Percentiles rank a stretch among this genome's conserved stretches.
These are phyloP conservation scores for Fusarium sp. DNA, from an alignment of 2,329 filamentous ascomycete species.

Conservation along the genomic window DNA sequence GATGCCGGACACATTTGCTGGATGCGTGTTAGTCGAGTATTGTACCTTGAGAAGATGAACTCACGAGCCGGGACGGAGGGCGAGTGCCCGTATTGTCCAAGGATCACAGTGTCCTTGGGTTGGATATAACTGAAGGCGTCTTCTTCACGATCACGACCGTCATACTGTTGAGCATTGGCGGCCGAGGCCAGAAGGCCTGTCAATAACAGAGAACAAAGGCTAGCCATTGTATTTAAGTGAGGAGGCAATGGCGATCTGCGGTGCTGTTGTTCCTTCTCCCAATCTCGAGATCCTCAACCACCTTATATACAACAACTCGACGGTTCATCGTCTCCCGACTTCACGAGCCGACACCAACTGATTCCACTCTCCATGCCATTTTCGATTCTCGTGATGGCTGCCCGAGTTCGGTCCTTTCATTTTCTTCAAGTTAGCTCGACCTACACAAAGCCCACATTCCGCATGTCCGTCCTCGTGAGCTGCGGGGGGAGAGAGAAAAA, in stretches of 20 bases:
- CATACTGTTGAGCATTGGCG: constrained; percentile 45
- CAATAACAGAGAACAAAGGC: constrained; percentile 51
- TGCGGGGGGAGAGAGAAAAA: constrained; percentile 4
- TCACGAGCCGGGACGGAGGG: constrained; percentile 53
- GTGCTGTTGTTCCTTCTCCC: constrained; percentile 18
- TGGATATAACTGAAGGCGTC: constrained; percentile 55
- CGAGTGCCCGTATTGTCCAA: constrained; percentile 55
- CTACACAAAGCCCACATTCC: neutral
- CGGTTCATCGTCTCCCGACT: neutral
- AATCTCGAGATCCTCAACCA: neutral
- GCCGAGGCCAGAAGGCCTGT: constrained; percentile 48
- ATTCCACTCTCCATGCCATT: neutral
- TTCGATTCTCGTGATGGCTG: constrained; percentile 25
- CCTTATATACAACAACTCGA: constrained; percentile 30
- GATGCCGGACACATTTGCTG: constrained; percentile 53
- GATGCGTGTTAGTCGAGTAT: constrained; percentile 15
- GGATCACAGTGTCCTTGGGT: constrained; percentile 55
- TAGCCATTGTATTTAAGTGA: constrained; percentile 33
- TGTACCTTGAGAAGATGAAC: constrained; percentile 16
- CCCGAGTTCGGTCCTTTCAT: constrained; percentile 3
- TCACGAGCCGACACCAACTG: neutral
- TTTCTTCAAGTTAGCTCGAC: constrained; percentile 2
- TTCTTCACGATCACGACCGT: constrained; percentile 33
- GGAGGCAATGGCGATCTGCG: constrained; percentile 6
- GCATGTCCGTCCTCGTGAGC: constrained; percentile 6